Percentiles rank a stretch among this genome's conserved stretches.
These are phyloP conservation scores for Pichia manshurica DNA, from an alignment of 805 yeast genomes.

Conservation along the genomic window DNA sequence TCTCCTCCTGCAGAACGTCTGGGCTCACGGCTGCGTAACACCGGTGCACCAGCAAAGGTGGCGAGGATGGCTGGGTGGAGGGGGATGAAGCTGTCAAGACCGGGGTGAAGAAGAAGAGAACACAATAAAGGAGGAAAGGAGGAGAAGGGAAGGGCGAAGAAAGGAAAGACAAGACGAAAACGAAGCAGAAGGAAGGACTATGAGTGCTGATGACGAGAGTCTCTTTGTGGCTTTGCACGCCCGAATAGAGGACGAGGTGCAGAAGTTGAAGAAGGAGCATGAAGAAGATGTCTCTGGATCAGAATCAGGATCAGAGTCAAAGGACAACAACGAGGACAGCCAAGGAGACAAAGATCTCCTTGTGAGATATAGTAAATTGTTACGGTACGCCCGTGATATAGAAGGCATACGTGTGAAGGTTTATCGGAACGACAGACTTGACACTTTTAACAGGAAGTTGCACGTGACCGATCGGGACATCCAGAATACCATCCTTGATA, in stretches of 20 bases:
- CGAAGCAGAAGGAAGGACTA: neutral
- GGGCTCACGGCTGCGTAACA: too few species aligned
- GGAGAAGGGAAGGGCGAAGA: too few species aligned
- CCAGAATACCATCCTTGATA: constrained; percentile 16
- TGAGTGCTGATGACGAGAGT: neutral
- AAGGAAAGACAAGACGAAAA: too few species aligned
- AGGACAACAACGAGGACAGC: neutral
- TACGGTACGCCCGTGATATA: constrained; percentile 15
- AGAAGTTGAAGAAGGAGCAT: neutral
- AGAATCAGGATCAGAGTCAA: too few species aligned
- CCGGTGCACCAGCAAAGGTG: too few species aligned
- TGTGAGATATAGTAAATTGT: constrained; percentile 2
- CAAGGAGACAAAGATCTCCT: neutral
- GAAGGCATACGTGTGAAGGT: constrained; percentile 15
- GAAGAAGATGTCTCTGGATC: neutral
- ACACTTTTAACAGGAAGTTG: constrained; percentile 9
- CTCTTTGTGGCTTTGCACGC: neutral
- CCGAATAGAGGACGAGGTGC: neutral
- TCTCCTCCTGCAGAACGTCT: too few species aligned
- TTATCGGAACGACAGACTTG: constrained; percentile 4
- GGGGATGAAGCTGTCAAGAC: too few species aligned
- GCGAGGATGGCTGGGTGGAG: too few species aligned
- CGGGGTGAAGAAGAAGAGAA: too few species aligned
- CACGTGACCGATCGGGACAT: constrained; percentile 13
- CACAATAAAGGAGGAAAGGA: too few species aligned